Base-by-base conservation (phyloP, 2,329 filamentous ascomycete species). In the Scorias spongiosa region DNA sequence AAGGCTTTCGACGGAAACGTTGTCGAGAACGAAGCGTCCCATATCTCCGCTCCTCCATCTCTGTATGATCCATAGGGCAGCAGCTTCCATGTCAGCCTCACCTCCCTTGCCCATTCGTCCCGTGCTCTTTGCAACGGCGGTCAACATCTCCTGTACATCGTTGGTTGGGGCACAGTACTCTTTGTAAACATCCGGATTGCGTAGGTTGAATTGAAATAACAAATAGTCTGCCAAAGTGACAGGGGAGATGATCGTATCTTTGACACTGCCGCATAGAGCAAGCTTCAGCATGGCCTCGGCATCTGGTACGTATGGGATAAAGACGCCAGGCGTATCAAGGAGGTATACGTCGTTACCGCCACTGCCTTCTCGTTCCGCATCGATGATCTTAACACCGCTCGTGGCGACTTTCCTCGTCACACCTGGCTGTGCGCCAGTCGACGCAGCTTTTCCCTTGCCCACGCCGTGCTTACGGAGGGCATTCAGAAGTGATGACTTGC, bases 401-500 rank as follows among this genome's bases (percentile, higher is more conserved):
- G 76, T 84, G 14, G 78, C 76, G 36, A 98, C 76, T 61, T 87
- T 93, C 48, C 91, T 74, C 44, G 91, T 98, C 5, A 96, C 74
- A 38, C 91, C 91, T 2, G 91, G 88, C 56, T 95, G 80, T 10
- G 81, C 79, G 9, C 91, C 91, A 1, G 88, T 95, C 49, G 69
- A 72, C 32, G 88, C 84, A 1, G 79, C 88, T 60, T 89, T 93
- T 15, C 71, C 70, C 41, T 71, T 67, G 42, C 69, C 65, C 51
- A 84, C 73, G 36, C 86, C 85, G 14, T 72, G 68, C 36, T 71
- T 74, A 15, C 91, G 80, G 41, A 96, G 72, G 12, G 80, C 76
- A 62, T 98, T 98, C 37, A 98, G 76, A n/a, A 98, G 70, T 1
- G 88, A 87, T 40, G 85, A 93, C 65, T 98, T 98, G 30, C 91